Conservation (phyloP, 208 protist species). For the Trypanosoma melophagium region DNA sequence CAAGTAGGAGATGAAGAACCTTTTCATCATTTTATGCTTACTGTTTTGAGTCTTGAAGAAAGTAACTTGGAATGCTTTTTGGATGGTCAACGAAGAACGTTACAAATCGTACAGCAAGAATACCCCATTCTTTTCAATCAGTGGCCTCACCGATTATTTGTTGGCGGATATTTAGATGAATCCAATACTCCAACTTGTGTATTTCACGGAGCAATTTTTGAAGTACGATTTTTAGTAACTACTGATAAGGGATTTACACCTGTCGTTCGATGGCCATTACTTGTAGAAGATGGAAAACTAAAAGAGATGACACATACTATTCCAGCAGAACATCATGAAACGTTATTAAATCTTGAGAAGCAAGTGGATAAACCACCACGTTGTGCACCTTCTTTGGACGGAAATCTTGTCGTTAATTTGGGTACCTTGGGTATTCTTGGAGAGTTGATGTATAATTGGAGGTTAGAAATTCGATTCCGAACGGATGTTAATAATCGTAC, state of each 20-base stretch:
- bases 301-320: slow-evolving; percentile 72
- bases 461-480: slow-evolving; percentile 83
- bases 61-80: slow-evolving; percentile 64
- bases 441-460: slow-evolving; percentile 88
- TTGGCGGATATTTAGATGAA: slow-evolving; percentile 80
- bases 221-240: slow-evolving; percentile 75
- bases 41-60: slow-evolving; percentile 76
- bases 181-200: slow-evolving; percentile 54
- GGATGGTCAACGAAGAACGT: slow-evolving; percentile 46
- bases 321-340: slow-evolving; percentile 75
- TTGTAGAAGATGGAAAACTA: slow-evolving; percentile 57
- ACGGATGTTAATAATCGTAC: slow-evolving; percentile 66
- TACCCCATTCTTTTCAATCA: slow-evolving; percentile 86
- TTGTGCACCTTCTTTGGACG: slow-evolving; percentile 73
- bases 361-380: slow-evolving; percentile 49
- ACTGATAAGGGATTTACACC: slow-evolving; percentile 40
- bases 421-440: slow-evolving; percentile 72
- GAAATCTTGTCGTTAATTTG: slow-evolving; percentile 74
- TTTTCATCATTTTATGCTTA: slow-evolving; percentile 85
- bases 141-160: slow-evolving; percentile 85
- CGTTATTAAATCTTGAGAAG: slow-evolving; percentile 55
- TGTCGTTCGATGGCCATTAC: slow-evolving; percentile 71
- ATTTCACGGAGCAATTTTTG: slow-evolving; percentile 69
- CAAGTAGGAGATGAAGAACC: slow-evolving; percentile 22
- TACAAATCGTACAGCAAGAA: slow-evolving; percentile 84